Percentiles rank a stretch among this genome's conserved stretches.
phyloP scores from a whole-genome alignment of 495 filamentous ascomycete genomes.

The Melanomma pulvis-pyrius region DNA sequence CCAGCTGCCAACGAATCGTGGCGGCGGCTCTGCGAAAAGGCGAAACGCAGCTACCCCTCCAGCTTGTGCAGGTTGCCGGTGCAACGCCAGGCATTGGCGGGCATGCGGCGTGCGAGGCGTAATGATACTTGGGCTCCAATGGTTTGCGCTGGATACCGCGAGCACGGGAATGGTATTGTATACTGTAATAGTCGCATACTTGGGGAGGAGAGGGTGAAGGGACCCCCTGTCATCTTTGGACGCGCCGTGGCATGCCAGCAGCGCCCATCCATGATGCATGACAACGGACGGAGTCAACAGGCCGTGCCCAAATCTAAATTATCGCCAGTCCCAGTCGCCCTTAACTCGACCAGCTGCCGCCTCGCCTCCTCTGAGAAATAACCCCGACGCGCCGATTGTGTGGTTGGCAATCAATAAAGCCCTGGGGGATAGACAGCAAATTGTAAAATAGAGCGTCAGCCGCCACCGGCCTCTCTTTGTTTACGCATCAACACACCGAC shows the following conservation, averaged over 20 bases:
- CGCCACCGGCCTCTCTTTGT: constrained; percentile 8
- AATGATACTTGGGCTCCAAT: background rate
- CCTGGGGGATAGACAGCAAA: too few species aligned
- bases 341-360: background rate
- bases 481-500: constrained; percentile 13
- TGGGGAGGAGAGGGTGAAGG: too few species aligned
- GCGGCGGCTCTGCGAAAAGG: constrained; percentile 2
- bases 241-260: constrained; percentile 26
- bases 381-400: background rate
- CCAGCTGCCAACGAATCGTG: constrained; percentile 15
- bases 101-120: background rate
- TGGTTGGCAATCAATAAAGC: background rate
- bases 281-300: constrained; percentile 38
- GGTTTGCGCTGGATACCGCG: background rate
- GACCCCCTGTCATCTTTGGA: constrained; percentile 3
- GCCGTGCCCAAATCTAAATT: constrained; percentile 21
- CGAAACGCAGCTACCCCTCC: constrained; percentile 19
- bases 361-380: background rate
- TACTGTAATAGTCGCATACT: too few species aligned
- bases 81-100: constrained; percentile 13
- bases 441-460: background rate
- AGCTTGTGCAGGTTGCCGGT: constrained; percentile 2
- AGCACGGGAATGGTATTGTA: background rate
- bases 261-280: constrained; percentile 35
- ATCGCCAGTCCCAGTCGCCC: background rate